Evolutionary conservation across 2,329 filamentous ascomycete genomes (phyloP).

Genomic region (Xylaria sp.): DNA sequence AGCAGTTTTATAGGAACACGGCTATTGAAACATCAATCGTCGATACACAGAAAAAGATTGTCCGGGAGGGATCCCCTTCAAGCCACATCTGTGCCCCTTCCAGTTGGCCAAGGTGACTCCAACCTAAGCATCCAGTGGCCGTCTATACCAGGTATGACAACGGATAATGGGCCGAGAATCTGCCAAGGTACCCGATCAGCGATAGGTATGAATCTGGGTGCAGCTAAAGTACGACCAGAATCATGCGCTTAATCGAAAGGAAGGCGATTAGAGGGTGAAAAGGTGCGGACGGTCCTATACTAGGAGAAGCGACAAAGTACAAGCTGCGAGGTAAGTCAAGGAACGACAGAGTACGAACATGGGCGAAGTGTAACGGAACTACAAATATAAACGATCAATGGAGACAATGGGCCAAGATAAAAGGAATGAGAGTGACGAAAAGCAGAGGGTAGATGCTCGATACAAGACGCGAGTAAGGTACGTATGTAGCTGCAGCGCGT

Average conservation of each 20-base stretch:
- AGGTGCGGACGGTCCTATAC: neutral
- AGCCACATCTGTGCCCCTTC: slow-evolving; percentile 1
- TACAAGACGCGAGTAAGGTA: slow-evolving; percentile 17
- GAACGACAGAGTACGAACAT: neutral
- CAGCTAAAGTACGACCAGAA: neutral
- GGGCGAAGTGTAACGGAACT: neutral
- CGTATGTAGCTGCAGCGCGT: neutral
- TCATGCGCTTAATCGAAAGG: neutral
- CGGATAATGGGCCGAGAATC: neutral
- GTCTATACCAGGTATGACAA: neutral
- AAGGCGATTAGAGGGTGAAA: neutral
- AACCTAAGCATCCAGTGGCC: neutral
- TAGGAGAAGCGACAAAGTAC: neutral
- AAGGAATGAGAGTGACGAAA: neutral
- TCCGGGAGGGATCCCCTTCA: neutral
- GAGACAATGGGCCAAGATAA: neutral
- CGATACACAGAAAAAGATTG: neutral
- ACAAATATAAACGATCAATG: slow-evolving; percentile 5
- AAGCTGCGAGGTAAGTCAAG: neutral
- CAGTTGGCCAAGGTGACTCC: neutral
- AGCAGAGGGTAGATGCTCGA: neutral
- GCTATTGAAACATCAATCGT: neutral
- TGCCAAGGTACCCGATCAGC: slow-evolving; percentile 3
- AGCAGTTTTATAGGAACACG: neutral
- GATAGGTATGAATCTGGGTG: slow-evolving; percentile 1